Evolutionary conservation across 306 rosid species (phyloP), one percentile per base, ranked within the genome.

Genomic region (Rosa lucieae): DNA sequence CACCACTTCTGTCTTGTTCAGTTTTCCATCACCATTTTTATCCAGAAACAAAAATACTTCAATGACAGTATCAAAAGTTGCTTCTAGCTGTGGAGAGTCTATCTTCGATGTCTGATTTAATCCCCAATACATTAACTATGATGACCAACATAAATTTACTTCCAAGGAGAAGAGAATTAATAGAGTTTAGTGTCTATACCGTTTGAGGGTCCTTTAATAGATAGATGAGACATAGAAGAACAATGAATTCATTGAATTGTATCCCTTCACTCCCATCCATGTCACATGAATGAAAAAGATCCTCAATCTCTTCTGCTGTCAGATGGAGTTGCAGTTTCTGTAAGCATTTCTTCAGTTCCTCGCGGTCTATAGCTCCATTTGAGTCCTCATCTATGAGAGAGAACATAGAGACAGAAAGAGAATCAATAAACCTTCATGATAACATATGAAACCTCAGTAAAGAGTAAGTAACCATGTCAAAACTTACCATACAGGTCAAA

Each of bases 211-310:
- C 90, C 82, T 87, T 86, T 72, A 91, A 82, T 80, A 92, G 87
- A 87, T 94, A 94, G 56, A 92, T 82, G 78, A 94, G 95, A 78
- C 97, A 94, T 13, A 94, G 88, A 71, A 92, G 98, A 79, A 90
- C 97, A 59, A 94, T 94, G 67, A 94, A 92, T 78, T 94, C 98
- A 47, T 88, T 94, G 79, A 90, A 91, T 53, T 92, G 92, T 84
- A 92, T 90, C 76, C 97, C 97, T 59, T 90, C 86, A 86, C 92
- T 89, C 67, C 89, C 92, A 85, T 94, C 94, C 37, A 94, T 82
- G 78, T 92, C 98, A 84, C 97, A 94, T 43, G 90, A 92, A 77
- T 86, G 81, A 70, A 92, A 94, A 78, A 94, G 90, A 84, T 86
- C 91, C 67, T 87, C 86, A 77, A 88, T 84, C 62, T 92, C 98